phyloP scores from a whole-genome alignment of 208 protist species.

The Tritrichomonas foetus region DNA sequence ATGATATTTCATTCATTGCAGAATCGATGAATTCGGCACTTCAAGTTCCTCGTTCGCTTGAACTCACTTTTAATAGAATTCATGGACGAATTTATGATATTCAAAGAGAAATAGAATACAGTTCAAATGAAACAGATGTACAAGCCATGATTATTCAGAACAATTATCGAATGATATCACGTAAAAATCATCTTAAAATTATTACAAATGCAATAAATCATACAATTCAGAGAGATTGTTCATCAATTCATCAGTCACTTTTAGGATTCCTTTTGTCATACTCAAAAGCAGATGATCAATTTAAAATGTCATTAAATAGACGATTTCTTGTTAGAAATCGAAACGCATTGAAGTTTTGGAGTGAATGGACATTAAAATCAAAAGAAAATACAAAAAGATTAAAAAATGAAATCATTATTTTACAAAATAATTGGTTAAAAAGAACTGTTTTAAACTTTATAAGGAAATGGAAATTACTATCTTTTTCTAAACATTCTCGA shows the following conservation, averaged over 20 bases:
- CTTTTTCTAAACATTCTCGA: slow-evolving; percentile 30
- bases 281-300: slow-evolving; percentile 14
- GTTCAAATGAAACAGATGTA: neutral
- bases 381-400: neutral
- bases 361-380: neutral
- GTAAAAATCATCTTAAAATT: neutral
- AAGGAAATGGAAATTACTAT: neutral
- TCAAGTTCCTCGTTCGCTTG: neutral
- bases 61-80: slow-evolving; percentile 16
- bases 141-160: slow-evolving; percentile 20
- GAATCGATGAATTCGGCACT: neutral
- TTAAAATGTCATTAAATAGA: neutral
- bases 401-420: neutral
- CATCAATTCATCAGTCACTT: neutral
- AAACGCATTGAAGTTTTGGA: neutral
- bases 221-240: neutral
- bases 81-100: slow-evolving; percentile 28
- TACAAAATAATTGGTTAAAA: neutral
- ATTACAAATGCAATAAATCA: neutral
- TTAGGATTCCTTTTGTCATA: neutral
- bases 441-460: neutral
- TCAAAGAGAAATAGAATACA: neutral
- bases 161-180: neutral
- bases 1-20: slow-evolving; percentile 20
- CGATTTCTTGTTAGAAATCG: neutral